These are phyloP conservation scores for Beauveria caledonica DNA, from an alignment of 2,329 filamentous ascomycete genomes.

Conservation along the genomic window DNA sequence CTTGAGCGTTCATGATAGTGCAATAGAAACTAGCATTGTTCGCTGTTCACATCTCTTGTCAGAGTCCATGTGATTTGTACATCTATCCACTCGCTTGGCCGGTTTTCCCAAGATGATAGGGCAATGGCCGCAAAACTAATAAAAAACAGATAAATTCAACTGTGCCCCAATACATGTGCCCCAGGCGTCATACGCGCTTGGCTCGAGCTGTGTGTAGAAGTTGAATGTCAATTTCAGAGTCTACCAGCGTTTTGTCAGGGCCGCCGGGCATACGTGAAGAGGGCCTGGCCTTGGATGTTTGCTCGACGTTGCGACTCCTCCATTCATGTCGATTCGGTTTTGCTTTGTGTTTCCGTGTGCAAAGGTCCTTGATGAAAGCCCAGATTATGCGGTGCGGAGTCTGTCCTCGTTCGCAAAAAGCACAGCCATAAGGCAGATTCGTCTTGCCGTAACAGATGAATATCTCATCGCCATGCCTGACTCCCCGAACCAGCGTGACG, in stretches of 20 bases:
- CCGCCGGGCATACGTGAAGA: too few relatives aligned
- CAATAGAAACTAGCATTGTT: constrained; percentile 33
- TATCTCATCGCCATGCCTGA: constrained; percentile 26
- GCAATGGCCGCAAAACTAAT: constrained; percentile 12
- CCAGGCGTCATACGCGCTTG: not conserved
- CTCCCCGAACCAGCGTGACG: constrained; percentile 11
- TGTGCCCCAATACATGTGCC: not conserved
- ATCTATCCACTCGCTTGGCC: constrained; percentile 1
- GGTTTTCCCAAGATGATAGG: not conserved
- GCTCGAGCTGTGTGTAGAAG: not conserved
- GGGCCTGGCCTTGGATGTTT: not conserved
- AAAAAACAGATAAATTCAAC: constrained; percentile 13
- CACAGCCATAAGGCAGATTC: constrained; percentile 21
- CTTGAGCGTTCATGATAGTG: constrained; percentile 37
- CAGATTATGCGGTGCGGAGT: not conserved
- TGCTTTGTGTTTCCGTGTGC: not conserved
- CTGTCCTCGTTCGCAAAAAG: constrained; percentile 11
- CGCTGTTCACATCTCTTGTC: constrained; percentile 15
- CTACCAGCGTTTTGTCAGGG: not conserved
- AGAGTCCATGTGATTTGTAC: not conserved
- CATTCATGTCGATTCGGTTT: not conserved
- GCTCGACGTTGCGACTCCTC: not conserved
- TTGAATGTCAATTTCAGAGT: not conserved
- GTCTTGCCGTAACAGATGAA: constrained; percentile 28
- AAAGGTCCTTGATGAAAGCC: not conserved